A percentile compares a stretch with the other conserved stretches of the same genome.
phyloP scores from a whole-genome alignment of 2,329 filamentous ascomycete species.

The Alternaria triticimaculans region DNA sequence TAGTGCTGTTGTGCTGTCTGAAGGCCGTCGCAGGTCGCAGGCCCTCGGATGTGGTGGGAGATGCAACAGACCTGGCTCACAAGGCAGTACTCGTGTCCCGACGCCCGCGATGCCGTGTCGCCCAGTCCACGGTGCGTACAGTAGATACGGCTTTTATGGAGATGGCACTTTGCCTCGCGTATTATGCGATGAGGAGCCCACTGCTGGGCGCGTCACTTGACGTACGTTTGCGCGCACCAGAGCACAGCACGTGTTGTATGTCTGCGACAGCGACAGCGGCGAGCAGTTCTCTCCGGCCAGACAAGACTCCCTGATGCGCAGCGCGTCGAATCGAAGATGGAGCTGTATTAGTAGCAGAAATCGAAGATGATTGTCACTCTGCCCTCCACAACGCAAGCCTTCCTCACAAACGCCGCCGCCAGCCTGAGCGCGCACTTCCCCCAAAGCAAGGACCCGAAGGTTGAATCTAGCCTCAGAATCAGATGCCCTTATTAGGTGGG shows the following conservation, averaged over 20 bases:
- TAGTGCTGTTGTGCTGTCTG: slow-evolving; percentile 31
- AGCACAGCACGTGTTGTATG: slow-evolving; percentile 34
- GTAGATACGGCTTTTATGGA: slow-evolving; percentile 36
- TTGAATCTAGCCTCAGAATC: slow-evolving; percentile 44
- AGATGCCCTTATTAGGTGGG: slow-evolving; percentile 50
- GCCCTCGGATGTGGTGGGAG: slow-evolving; percentile 17
- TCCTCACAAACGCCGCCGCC: slow-evolving; percentile 40
- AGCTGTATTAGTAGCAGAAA: slow-evolving; percentile 46
- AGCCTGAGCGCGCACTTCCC: slow-evolving; percentile 40
- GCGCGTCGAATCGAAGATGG: slow-evolving; percentile 31
- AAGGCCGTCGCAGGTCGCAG: slow-evolving; percentile 28
- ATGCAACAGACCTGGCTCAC: slow-evolving; percentile 24
- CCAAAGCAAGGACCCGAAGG: slow-evolving; percentile 41
- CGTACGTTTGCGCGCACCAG: slow-evolving; percentile 46
- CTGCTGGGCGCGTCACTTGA: slow-evolving; percentile 47
- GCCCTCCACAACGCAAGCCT: slow-evolving; percentile 34
- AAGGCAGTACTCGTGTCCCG: slow-evolving; percentile 33
- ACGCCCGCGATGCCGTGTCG: slow-evolving; percentile 36
- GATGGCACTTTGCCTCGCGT: slow-evolving; percentile 41
- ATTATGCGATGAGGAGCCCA: slow-evolving; percentile 43
- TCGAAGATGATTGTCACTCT: slow-evolving; percentile 42
- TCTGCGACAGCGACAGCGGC: slow-evolving; percentile 12
- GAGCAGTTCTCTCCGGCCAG: slow-evolving; percentile 24
- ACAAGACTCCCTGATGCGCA: slow-evolving; percentile 26
- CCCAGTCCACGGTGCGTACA: slow-evolving; percentile 35